Percentiles rank a stretch among this genome's conserved stretches.
Conservation (phyloP, 305 asterid genomes). For the Vinca major region DNA sequence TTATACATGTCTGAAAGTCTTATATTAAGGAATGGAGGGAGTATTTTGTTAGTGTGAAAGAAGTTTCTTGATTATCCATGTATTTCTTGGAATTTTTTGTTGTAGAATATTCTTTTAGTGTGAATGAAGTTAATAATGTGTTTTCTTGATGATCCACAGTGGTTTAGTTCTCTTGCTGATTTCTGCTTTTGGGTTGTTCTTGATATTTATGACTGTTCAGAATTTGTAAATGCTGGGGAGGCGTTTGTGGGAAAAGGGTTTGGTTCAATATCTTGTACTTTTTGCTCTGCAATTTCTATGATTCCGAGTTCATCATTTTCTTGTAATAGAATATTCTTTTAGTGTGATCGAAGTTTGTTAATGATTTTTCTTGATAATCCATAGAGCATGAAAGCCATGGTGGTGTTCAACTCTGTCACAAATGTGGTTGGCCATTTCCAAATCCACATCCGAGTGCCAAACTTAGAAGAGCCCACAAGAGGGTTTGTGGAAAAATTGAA, state of each 20-base stretch:
- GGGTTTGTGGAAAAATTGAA: slow-evolving; percentile 68
- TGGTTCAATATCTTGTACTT: slow-evolving; percentile 7
- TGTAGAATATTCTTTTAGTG: slow-evolving; percentile 3
- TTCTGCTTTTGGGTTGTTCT: background rate
- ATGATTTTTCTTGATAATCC: slow-evolving; percentile 20
- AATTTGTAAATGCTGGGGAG: background rate
- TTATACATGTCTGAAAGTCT: too few species aligned
- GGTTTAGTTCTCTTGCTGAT: background rate
- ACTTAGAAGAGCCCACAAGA: slow-evolving; percentile 83
- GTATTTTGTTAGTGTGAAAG: too few species aligned
- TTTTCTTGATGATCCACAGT: background rate
- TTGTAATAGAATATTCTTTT: slow-evolving; percentile 7
- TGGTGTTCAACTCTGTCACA: slow-evolving; percentile 48
- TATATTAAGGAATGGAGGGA: too few species aligned
- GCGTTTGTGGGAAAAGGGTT: background rate
- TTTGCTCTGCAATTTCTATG: slow-evolving; percentile 5
- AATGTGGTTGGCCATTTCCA: slow-evolving; percentile 95
- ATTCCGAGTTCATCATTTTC: slow-evolving; percentile 15
- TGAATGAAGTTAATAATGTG: slow-evolving; percentile 9
- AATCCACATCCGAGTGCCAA: slow-evolving; percentile 82
- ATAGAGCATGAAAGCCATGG: slow-evolving; percentile 55
- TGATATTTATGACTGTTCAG: background rate
- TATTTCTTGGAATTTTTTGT: background rate
- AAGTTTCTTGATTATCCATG: too few species aligned
- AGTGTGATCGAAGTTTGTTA: slow-evolving; percentile 2